Percentiles rank a stretch among this genome's conserved stretches.
Conservation (phyloP, 2,329 filamentous ascomycete species). For the Cytospora piceae region DNA sequence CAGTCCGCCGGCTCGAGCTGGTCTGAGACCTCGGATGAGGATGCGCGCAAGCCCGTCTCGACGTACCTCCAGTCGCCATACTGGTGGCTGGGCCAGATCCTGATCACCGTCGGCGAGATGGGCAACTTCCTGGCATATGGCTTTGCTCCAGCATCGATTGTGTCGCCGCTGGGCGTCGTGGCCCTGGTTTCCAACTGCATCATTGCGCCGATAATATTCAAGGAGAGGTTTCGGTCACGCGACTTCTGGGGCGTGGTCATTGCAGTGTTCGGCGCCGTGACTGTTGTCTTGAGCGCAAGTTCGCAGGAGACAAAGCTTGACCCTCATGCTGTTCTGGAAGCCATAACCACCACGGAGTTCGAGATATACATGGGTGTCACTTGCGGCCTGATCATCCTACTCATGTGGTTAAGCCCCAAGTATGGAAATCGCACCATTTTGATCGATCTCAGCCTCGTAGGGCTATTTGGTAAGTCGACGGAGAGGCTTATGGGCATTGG, state of each 20-base stretch:
- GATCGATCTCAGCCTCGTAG: conserved; percentile 91
- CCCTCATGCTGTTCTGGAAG: conserved; percentile 85
- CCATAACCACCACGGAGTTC: conserved; percentile 87
- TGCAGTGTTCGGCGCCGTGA: conserved; percentile 84
- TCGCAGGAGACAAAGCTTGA: conserved; percentile 88
- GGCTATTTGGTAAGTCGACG: conserved; percentile 75
- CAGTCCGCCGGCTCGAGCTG: conserved; percentile 48
- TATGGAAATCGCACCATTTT: conserved; percentile 88
- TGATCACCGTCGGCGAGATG: conserved; percentile 91
- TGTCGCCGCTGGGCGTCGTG: conserved; percentile 95
- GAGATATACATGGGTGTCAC: conserved; percentile 87
- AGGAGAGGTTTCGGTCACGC: conserved; percentile 82
- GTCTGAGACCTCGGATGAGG: conserved; percentile 42
- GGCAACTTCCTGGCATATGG: conserved; percentile 98
- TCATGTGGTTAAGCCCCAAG: conserved; percentile 81
- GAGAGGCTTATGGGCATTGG: background rate
- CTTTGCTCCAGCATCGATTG: conserved; percentile 95
- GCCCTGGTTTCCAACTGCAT: conserved; percentile 95
- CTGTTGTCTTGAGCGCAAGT: conserved; percentile 89
- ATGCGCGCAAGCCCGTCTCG: conserved; percentile 51
- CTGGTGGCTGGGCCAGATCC: conserved; percentile 92
- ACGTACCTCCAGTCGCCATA: conserved; percentile 89
- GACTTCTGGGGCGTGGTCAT: conserved; percentile 89
- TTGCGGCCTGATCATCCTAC: conserved; percentile 67
- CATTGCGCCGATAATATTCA: conserved; percentile 91